Conservation (phyloP, 1,284 basidiomycete species). For the Porogramme epimiltina region DNA sequence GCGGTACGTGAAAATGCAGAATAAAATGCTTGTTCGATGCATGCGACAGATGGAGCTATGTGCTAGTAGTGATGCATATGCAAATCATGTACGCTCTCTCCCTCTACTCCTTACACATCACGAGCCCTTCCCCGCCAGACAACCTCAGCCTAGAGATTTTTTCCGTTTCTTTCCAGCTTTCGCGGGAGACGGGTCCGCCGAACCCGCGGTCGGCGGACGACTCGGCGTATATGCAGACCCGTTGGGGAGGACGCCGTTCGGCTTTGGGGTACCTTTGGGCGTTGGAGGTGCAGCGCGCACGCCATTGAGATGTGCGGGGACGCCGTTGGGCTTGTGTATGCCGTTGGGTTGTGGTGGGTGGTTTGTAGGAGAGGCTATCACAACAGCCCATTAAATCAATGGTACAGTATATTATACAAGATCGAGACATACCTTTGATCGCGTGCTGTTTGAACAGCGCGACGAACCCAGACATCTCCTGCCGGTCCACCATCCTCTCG, state of each 20-base stretch:
- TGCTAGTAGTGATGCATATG: constrained; percentile 9
- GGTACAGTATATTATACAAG: constrained; percentile 6
- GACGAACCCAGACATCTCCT: constrained; percentile 51
- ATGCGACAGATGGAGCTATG: constrained; percentile 3
- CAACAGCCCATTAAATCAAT: neutral
- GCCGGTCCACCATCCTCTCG: constrained; percentile 42
- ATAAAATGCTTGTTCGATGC: constrained; percentile 13
- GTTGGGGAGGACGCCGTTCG: constrained; percentile 22
- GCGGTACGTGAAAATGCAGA: constrained; percentile 16
- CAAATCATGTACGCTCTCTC: constrained; percentile 1
- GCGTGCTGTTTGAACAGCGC: constrained; percentile 51
- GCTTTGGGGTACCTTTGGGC: constrained; percentile 15
- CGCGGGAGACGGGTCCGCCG: constrained; percentile 24
- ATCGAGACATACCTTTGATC: constrained; percentile 40
- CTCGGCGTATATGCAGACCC: constrained; percentile 18
- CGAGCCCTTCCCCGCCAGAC: neutral
- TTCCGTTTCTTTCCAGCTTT: constrained; percentile 40
- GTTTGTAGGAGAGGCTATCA: constrained; percentile 13
- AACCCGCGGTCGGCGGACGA: constrained; percentile 12
- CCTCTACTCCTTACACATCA: neutral
- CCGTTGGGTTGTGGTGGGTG: constrained; percentile 24
- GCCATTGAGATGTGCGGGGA: constrained; percentile 29
- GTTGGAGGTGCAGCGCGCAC: constrained; percentile 16
- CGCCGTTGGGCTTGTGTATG: constrained; percentile 24
- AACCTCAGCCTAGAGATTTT: constrained; percentile 32